Evolutionary conservation across 129 eudicot species (phyloP).

Genomic region (Helichrysum umbraculigerum): DNA sequence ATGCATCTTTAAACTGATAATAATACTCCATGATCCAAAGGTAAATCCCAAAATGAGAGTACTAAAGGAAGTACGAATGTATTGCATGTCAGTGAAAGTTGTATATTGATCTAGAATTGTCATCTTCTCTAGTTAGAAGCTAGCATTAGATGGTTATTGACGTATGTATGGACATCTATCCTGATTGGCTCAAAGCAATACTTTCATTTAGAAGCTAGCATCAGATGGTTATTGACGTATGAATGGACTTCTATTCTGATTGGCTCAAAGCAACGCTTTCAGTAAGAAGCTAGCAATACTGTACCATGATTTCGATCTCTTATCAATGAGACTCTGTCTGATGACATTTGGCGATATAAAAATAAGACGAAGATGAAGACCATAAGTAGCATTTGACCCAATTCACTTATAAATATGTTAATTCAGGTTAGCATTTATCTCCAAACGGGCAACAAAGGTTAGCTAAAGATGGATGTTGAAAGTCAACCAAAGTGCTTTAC

Average conservation of each 20-base stretch:
- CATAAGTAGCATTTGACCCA: not conserved
- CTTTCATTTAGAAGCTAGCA: not conserved
- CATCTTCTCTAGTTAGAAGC: not conserved
- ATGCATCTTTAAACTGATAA: not conserved
- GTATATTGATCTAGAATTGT: constrained; percentile 10
- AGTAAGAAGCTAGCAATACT: not conserved
- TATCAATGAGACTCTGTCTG: not conserved
- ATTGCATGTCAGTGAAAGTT: constrained; percentile 11
- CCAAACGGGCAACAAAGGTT: not conserved
- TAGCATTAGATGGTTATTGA: not conserved
- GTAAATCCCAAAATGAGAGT: no score
- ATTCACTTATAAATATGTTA: not conserved
- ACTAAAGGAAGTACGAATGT: not conserved
- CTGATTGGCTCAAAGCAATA: not conserved
- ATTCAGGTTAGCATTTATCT: not conserved
- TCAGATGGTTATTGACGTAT: not conserved
- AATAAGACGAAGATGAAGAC: constrained; percentile 1
- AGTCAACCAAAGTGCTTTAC: not conserved
- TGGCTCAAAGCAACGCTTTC: not conserved
- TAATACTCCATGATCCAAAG: no score
- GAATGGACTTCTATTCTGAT: not conserved
- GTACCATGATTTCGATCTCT: no score
- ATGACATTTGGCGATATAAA: not conserved
- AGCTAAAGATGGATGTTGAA: not conserved
- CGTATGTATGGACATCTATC: not conserved